A percentile compares a stretch with the other conserved stretches of the same genome.
Conservation (phyloP, 306 rosid genomes). For the Aeschynomene evenia region DNA sequence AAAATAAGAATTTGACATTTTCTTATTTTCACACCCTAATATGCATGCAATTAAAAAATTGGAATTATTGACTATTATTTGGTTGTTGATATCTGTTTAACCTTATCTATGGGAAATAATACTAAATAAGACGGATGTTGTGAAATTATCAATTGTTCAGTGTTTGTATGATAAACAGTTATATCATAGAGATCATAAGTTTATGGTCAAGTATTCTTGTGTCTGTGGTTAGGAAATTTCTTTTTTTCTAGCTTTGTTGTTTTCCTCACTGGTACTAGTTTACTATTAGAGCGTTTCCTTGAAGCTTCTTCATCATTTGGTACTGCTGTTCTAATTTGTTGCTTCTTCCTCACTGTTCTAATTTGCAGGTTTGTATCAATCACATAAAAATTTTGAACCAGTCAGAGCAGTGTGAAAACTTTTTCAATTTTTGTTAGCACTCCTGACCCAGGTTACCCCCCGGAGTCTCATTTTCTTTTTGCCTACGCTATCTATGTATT, state of each 20-base stretch:
- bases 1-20: too few relatives aligned
- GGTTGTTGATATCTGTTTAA: not conserved
- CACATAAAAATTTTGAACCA: constrained; percentile 20
- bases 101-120: constrained; percentile 3
- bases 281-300: constrained; percentile 3
- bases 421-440: constrained; percentile 42
- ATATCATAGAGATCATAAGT: not conserved
- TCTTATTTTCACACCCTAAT: too few relatives aligned
- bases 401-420: constrained; percentile 44
- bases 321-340: constrained; percentile 5
- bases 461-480: constrained; percentile 20
- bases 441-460: constrained; percentile 46
- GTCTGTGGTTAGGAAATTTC: constrained; percentile 12
- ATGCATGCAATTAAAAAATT: not conserved
- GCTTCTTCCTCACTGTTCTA: constrained; percentile 28
- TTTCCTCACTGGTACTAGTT: not conserved
- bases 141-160: constrained; percentile 25
- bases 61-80: not conserved
- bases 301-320: not conserved
- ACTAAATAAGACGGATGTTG: constrained; percentile 1
- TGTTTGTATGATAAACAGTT: constrained; percentile 1
- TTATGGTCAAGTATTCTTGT: not conserved
- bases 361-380: constrained; percentile 45
- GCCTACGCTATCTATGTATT: constrained; percentile 8
- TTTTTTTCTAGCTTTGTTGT: not conserved